These are phyloP conservation scores for Aspergillus udagawae DNA, from an alignment of 2,329 filamentous ascomycete genomes.

Conservation along the genomic window DNA sequence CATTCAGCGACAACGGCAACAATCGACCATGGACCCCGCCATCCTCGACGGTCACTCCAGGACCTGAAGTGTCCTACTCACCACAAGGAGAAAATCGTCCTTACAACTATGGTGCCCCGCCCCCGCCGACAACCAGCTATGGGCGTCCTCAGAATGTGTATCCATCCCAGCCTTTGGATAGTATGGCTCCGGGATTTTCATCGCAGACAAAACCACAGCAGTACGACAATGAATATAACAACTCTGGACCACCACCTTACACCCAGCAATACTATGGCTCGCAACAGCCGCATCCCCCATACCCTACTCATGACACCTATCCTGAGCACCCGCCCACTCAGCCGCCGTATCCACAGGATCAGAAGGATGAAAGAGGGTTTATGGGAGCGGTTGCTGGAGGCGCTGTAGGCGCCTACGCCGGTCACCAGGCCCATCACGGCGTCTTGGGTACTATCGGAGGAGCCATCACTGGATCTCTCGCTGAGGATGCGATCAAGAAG, in stretches of 20 bases:
- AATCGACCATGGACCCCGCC: background rate
- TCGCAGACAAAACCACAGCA: background rate
- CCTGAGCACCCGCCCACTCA: background rate
- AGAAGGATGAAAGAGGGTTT: slow-evolving; percentile 41
- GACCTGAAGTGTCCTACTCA: background rate
- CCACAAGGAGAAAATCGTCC: background rate
- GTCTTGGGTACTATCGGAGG: slow-evolving; percentile 45
- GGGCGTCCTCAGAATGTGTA: background rate
- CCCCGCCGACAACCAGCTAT: background rate
- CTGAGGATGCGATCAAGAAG: slow-evolving; percentile 43
- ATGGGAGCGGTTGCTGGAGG: slow-evolving; percentile 44
- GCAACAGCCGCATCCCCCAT: background rate
- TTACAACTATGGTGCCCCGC: background rate
- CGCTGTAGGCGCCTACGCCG: slow-evolving; percentile 41
- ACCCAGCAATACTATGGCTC: background rate
- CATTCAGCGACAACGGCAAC: background rate
- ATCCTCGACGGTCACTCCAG: background rate
- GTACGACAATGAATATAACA: background rate
- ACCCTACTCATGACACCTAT: background rate
- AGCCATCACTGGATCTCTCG: slow-evolving; percentile 42
- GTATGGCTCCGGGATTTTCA: background rate
- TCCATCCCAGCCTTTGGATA: background rate
- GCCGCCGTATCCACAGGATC: slow-evolving; percentile 2
- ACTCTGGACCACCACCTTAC: background rate
- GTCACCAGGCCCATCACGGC: slow-evolving; percentile 44